These are phyloP conservation scores for Dioscorea alata DNA, from an alignment of 106 monocot genomes.

Conservation along the genomic window DNA sequence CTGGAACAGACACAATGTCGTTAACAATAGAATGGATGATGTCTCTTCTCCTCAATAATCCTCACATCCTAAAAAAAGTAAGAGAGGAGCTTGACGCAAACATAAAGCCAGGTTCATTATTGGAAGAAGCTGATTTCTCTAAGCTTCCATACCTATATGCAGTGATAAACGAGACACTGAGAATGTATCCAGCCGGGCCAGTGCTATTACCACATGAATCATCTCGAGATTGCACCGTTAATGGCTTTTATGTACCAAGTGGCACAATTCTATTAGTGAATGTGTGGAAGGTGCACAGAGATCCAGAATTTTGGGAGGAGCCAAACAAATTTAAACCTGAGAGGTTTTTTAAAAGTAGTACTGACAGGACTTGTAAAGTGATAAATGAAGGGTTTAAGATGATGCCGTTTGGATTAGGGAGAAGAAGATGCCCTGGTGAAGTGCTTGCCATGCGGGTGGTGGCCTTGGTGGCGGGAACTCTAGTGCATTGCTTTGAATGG, in stretches of 20 bases:
- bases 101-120: neutral
- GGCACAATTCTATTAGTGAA: constrained; percentile 30
- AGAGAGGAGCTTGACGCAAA: constrained; percentile 14
- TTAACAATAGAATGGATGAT: constrained; percentile 33
- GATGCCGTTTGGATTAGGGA: constrained; percentile 18
- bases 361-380: neutral
- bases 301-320: constrained; percentile 15
- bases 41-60: constrained; percentile 23
- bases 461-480: neutral
- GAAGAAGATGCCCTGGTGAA: constrained; percentile 14
- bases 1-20: constrained; percentile 25
- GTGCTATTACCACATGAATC: constrained; percentile 29
- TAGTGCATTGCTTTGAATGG: constrained; percentile 11
- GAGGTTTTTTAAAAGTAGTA: constrained; percentile 4
- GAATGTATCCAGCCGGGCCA: constrained; percentile 16
- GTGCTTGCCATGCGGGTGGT: constrained; percentile 6
- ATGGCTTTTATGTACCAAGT: constrained; percentile 14
- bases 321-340: constrained; percentile 25
- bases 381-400: neutral
- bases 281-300: constrained; percentile 17
- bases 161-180: constrained; percentile 19
- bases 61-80: constrained; percentile 4
- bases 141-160: constrained; percentile 18
- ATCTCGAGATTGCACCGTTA: constrained; percentile 12
- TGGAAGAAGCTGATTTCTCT: constrained; percentile 16